Evolutionary conservation across 495 filamentous ascomycete genomes (phyloP).

Genomic region (Penicillium nucicola): DNA sequence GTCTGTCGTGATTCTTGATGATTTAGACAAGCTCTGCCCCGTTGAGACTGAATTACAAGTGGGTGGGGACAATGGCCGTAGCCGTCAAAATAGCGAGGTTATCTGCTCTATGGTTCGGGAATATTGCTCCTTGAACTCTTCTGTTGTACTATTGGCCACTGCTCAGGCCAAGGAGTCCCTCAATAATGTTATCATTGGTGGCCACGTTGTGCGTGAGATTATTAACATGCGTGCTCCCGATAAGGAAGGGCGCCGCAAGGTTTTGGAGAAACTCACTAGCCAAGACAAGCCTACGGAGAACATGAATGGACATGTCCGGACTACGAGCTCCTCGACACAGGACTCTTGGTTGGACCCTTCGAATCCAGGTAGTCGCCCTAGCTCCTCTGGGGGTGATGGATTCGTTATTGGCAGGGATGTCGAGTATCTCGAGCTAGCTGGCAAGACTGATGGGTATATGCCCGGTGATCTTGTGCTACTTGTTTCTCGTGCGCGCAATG

Average conservation of each 20-base stretch:
- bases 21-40: conserved; percentile 88
- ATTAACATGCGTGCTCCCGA: conserved; percentile 83
- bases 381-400: conserved; percentile 52
- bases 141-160: conserved; percentile 85
- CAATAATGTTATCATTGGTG: conserved; percentile 74
- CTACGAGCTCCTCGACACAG: conserved; percentile 37
- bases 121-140: conserved; percentile 70
- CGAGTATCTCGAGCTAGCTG: conserved; percentile 88
- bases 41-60: conserved; percentile 90
- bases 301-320: conserved; percentile 37
- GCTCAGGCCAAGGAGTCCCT: conserved; percentile 87
- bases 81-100: conserved; percentile 86
- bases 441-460: conserved; percentile 95
- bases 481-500: conserved; percentile 81
- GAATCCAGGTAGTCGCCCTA: conserved; percentile 42
- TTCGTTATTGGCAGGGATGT: conserved; percentile 70
- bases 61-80: conserved; percentile 85
- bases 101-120: conserved; percentile 79
- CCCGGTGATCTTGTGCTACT: conserved; percentile 87
- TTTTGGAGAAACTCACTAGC: conserved; percentile 66
- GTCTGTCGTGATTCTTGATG: conserved; percentile 82
- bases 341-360: conserved; percentile 73
- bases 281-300: conserved; percentile 38
- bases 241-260: conserved; percentile 80
- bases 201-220: conserved; percentile 78